Evolutionary conservation across 1,284 basidiomycete genomes (phyloP).

Genomic region (Irpex lacteus): DNA sequence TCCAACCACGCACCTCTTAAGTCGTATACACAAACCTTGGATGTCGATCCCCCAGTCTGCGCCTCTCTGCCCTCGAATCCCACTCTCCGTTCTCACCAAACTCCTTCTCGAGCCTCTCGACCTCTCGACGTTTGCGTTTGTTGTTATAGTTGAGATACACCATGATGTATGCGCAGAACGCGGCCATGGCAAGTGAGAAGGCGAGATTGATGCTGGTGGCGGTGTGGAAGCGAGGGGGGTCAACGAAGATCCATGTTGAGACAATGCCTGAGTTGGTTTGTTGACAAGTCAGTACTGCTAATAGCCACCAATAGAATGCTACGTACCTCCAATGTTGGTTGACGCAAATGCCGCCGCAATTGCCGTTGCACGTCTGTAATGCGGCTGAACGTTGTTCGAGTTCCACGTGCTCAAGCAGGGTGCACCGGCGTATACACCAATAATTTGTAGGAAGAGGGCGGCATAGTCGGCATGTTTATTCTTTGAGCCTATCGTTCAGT

Average conservation of each 20-base stretch:
- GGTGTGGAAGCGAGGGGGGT: background rate
- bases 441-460: background rate
- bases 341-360: background rate
- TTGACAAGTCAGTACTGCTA: too few relatives aligned
- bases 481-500: background rate
- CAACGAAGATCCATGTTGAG: background rate
- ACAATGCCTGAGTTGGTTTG: background rate
- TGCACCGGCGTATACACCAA: background rate
- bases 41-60: background rate
- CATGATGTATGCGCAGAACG: background rate
- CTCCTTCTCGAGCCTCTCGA: background rate
- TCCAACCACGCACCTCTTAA: background rate
- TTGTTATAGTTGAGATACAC: background rate
- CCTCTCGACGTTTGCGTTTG: background rate
- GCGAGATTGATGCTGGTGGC: background rate
- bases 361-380: background rate
- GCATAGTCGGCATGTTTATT: background rate
- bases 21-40: background rate
- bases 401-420: background rate
- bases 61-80: background rate
- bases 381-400: background rate
- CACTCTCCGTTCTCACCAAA: background rate
- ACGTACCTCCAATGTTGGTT: background rate
- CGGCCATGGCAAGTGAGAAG: background rate
- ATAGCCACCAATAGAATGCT: too few relatives aligned